phyloP scores from a whole-genome alignment of 2,329 filamentous ascomycete species.

The Calonectria pteridis region DNA sequence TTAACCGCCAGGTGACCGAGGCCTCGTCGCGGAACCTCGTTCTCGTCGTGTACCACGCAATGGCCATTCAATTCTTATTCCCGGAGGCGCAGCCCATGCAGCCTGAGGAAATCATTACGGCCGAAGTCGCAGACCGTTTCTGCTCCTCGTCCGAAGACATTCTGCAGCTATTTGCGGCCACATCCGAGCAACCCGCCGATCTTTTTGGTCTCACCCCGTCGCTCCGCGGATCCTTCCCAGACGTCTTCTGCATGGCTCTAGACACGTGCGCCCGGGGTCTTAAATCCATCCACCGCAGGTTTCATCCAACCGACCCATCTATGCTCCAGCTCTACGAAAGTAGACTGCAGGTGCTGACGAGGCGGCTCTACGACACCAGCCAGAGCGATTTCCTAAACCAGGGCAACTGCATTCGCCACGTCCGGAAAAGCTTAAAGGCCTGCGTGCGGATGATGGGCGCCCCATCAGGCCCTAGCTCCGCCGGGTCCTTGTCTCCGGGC shows the following conservation, averaged over 20 bases:
- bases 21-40: conserved; percentile 43
- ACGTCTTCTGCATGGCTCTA: conserved; percentile 46
- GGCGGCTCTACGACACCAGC: conserved; percentile 43
- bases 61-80: conserved; percentile 51
- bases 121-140: conserved; percentile 46
- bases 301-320: conserved; percentile 35
- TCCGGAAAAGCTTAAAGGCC: conserved; percentile 47
- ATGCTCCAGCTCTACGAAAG: conserved; percentile 40
- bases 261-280: conserved; percentile 49
- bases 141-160: conserved; percentile 47
- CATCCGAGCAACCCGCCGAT: conserved; percentile 38
- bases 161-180: conserved; percentile 38
- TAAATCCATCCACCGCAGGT: conserved; percentile 38
- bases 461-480: conserved; percentile 31
- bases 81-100: conserved; percentile 35
- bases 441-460: conserved; percentile 39
- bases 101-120: conserved; percentile 33
- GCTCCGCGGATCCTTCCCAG: conserved; percentile 43
- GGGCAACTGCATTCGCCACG: conserved; percentile 35
- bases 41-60: conserved; percentile 49
- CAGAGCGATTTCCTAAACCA: conserved; percentile 47
- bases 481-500: conserved; percentile 34
- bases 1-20: conserved; percentile 39
- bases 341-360: conserved; percentile 41
- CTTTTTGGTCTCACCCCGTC: conserved; percentile 32